Conservation (phyloP, 2,329 filamentous ascomycete genomes). For the Ceratocystis eucalypticola region DNA sequence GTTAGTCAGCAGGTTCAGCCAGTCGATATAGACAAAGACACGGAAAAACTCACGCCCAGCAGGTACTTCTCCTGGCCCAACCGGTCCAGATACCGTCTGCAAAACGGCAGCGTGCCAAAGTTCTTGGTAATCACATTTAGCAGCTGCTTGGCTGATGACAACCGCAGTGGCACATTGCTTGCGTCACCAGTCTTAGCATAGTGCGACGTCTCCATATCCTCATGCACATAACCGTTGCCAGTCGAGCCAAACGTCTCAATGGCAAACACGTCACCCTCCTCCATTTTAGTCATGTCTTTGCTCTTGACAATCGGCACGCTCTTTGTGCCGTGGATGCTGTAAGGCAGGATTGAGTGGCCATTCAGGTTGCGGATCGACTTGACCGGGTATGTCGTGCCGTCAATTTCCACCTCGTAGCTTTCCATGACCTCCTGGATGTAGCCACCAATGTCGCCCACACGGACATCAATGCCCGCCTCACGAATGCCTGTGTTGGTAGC, state of each 20-base stretch:
- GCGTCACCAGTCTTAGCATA: constrained; percentile 60
- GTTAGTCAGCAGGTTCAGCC: background rate
- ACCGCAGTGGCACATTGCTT: constrained; percentile 42
- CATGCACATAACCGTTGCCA: constrained; percentile 60
- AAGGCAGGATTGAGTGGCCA: constrained; percentile 63
- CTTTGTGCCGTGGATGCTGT: constrained; percentile 67
- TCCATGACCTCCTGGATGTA: constrained; percentile 66
- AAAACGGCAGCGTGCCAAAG: constrained; percentile 75
- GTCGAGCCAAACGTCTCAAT: constrained; percentile 76
- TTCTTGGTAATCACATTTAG: constrained; percentile 80
- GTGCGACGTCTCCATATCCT: constrained; percentile 70
- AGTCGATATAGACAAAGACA: background rate
- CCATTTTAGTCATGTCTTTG: constrained; percentile 67
- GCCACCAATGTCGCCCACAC: constrained; percentile 58
- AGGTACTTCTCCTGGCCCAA: constrained; percentile 83
- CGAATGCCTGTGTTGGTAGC: constrained; percentile 75
- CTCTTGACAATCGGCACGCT: constrained; percentile 70
- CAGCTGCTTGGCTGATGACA: constrained; percentile 64
- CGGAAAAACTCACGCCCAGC: constrained; percentile 48
- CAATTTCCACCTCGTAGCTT: constrained; percentile 59
- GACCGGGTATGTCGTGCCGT: constrained; percentile 52
- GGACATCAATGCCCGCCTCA: constrained; percentile 67
- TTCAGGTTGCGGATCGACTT: constrained; percentile 61
- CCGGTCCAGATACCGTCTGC: constrained; percentile 69
- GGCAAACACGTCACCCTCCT: constrained; percentile 69